phyloP scores from a whole-genome alignment of 129 eudicot species.

The Arctium lappa region DNA sequence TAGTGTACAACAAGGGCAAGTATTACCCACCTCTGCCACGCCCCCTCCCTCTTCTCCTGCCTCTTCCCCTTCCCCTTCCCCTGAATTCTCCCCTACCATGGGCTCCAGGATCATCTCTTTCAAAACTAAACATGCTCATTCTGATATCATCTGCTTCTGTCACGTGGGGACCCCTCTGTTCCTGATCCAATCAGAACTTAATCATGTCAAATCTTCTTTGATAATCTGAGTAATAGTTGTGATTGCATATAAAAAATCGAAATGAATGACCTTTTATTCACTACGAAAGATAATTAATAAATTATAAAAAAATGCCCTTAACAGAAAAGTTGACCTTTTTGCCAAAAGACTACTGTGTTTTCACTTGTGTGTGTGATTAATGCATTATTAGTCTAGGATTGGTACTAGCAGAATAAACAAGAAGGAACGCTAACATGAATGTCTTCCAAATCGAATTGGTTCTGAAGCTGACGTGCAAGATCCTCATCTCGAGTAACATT shows the following conservation, averaged over 20 bases:
- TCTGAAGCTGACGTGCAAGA: constrained; percentile 85
- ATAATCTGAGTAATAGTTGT: background rate
- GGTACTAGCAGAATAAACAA: background rate
- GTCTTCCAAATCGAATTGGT: constrained; percentile 85
- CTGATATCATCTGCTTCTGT: constrained; percentile 57
- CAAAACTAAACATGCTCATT: constrained; percentile 76
- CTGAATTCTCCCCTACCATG: constrained; percentile 41
- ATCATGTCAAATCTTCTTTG: constrained; percentile 1
- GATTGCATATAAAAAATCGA: background rate
- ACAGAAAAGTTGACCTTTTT: constrained; percentile 8
- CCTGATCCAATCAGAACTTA: constrained; percentile 37
- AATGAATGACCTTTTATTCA: background rate
- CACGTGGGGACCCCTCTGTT: constrained; percentile 40
- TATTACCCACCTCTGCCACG: constrained; percentile 42
- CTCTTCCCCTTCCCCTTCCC: constrained; percentile 75
- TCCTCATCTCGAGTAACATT: constrained; percentile 64
- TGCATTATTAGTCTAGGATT: background rate
- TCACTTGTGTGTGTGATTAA: background rate
- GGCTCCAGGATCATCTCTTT: constrained; percentile 46
- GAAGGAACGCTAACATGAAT: constrained; percentile 41
- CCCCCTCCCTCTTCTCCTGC: constrained; percentile 59
- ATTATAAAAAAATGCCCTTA: background rate
- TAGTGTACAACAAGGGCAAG: background rate
- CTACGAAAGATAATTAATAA: background rate
- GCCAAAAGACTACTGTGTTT: background rate